Base-by-base conservation (phyloP, 345 rosid species). In the Linum lewisii region DNA sequence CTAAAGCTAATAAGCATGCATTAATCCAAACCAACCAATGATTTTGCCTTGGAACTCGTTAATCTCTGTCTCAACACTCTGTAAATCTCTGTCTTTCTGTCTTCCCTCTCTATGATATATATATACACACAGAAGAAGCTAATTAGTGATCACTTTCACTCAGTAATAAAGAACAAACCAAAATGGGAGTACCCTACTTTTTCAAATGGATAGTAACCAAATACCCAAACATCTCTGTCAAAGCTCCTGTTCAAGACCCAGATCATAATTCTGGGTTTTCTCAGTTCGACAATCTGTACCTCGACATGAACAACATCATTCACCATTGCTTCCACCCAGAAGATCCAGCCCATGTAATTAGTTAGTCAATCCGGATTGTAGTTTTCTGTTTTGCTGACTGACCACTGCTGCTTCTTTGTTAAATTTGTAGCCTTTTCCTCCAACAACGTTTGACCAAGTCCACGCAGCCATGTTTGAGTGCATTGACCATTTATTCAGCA, bases 291-390 rank as follows among this genome's bases (percentile, higher is more conserved):
- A 69, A 74, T 19, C 47, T 70, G 0, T 74, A 66, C 62, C 72
- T 74, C 13, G 75, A 74, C 24, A 60, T 74, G 72, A 74, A 70
- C 23, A 68, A 66, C 5, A 66, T 74, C 36, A 70, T 74, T 23
- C 72, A 74, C 34, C 75, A 69, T 2, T 74, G 78, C 24, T 74
- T 74, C n/a, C 75, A 70, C n/a, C 78, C 78, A 0, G 66, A 74
- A 1, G 62, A 63, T 59, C 47, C 47, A 3, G 9, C 47, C 15
- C 15, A 42, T 2, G 47, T 42, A 3, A 42, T 14, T 16, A 11
- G 2, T 16, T 11, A 42, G 49, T 63, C 66, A 56, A 37, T 42
- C 47, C 14, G 47, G 47, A 42, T 29, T 29, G 34, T 29, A 11
- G 47, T 5, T 11, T 16, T 42, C 14, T 42, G 47, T 42, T 42